Evolutionary conservation across 208 protist genomes (phyloP), one percentile per base, ranked within the genome.

Genomic region (Trypanosoma melophagium): DNA sequence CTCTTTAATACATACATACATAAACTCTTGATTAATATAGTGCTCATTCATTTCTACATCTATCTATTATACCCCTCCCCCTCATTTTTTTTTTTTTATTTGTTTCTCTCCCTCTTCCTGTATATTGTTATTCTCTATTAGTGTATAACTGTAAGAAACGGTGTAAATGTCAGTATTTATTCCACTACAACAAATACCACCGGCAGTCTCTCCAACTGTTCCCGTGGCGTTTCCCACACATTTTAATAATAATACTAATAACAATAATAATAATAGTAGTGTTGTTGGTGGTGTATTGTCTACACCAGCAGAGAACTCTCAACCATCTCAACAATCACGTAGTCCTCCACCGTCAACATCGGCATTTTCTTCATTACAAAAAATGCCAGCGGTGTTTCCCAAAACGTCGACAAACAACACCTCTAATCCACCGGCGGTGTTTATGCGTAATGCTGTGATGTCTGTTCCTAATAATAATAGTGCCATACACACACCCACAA

Each of bases 91-190:
- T 40, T 4, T 42, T 31, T 4, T 55, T 16, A 40, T 42, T 56
- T 45, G 47, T 55, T 49, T 66, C 45, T 58, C 10, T 49, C 7
- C 3, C 21, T 58, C 21, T 49, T 59, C 41, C 1, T 67, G 19
- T 67, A 35, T 17, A 28, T 56, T 25, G 41, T 10, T 44, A 40
- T 42, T 19, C 13, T 8, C 14, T 16, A 10, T 19, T 25, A 14
- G 19, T 56, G 17, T 14, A 8, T 22, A 54, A 9, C 16, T 16
- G 16, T 44, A 35, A 22, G 35, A 21, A 35, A 24, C 14, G 44
- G n/a, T 2, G 14, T 41, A 28, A 42, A 69, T 69, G 65, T 69
- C 65, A 17, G 53, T 61, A 0, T 69, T 69, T 31, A 40, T 13
- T 47, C n/a, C 52, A 21, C 41, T 19, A 25, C 50, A n/a, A 52